Percentiles rank a stretch among this genome's conserved stretches.
phyloP scores from a whole-genome alignment of 2,329 filamentous ascomycete genomes.

The Pseudopyrenochaeta lycopersici region DNA sequence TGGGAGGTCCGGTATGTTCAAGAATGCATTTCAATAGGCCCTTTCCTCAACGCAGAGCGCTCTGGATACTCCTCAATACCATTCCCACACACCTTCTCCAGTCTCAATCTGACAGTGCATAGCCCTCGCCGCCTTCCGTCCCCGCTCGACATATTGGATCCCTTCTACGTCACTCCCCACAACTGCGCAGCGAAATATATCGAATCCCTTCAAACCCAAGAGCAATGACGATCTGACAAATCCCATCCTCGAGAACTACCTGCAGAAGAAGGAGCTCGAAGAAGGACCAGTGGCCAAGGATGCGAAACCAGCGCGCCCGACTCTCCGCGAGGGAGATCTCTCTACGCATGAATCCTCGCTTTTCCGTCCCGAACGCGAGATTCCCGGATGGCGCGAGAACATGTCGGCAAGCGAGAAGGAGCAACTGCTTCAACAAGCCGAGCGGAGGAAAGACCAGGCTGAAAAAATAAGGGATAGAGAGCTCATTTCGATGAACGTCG shows the following conservation, averaged over 20 bases:
- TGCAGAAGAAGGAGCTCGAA: constrained; percentile 32
- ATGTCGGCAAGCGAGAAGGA: constrained; percentile 24
- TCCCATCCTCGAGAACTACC: constrained; percentile 71
- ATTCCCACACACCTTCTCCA: not conserved
- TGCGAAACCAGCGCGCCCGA: constrained; percentile 10
- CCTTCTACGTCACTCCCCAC: constrained; percentile 18
- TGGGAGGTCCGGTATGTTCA: constrained; percentile 65
- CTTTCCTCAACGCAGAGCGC: not conserved
- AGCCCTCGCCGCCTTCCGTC: constrained; percentile 36
- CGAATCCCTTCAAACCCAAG: constrained; percentile 17
- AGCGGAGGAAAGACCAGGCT: constrained; percentile 11
- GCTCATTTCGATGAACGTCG: constrained; percentile 64
- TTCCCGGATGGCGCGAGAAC: constrained; percentile 34
- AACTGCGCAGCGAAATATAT: constrained; percentile 25
- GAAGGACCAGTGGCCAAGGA: not conserved
- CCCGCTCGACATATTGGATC: constrained; percentile 25
- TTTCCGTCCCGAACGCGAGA: constrained; percentile 34
- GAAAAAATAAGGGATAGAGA: constrained; percentile 54
- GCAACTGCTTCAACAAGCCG: constrained; percentile 17
- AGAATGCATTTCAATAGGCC: not conserved
- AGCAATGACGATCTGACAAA: constrained; percentile 46
- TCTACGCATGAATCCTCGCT: constrained; percentile 28
- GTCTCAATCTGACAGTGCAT: not conserved
- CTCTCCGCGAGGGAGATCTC: constrained; percentile 25
- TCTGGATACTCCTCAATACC: not conserved